Evolutionary conservation across 78 protist genomes (phyloP), one percentile per base, ranked within the genome.

Genomic region (Dictyostelium citrinum): DNA sequence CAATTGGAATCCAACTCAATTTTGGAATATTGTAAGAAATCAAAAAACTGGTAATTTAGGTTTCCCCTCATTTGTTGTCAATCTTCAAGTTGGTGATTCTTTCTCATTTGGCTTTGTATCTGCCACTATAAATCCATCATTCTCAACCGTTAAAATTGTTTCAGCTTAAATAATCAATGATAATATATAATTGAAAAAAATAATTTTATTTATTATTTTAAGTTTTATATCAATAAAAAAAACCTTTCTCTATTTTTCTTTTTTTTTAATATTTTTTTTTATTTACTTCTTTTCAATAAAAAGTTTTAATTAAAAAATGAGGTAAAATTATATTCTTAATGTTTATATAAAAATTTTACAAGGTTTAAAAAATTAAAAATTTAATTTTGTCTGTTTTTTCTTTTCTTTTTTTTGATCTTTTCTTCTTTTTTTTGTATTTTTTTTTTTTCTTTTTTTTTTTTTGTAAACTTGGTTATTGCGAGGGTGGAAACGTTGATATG

Each of bases 81-180:
- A 33, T 10, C 39, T 80, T 7, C 46, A 22, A 49, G 55, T 31
- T n/a, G 49, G 58, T 9, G 68, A 33, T 24, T 24, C 72, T 7
- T 29, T 31, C 11, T 39, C 84, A 17, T 80, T 80, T 80, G 84
- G 84, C 37, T 80, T 80, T 80, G 84, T 80, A 9, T 80, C 84
- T 17, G 22, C 84, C 1, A 27, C 46, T 22, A 7, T 22, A 2
- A 33, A 31, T 35, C 84, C 84, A 80, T 33, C 45, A 11, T 80
- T 80, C 20, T 35, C 71, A 14, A 45, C 55, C 12, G 41, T 77
- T 27, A 45, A 58, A 77, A 27, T 77, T 5, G 33, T 60, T 16
- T 33, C 11, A 33, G 43, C 37, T 70, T 70, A 70, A 70, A 29
- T 16, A 67, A 67, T 22, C 9, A n/a, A n/a, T n/a, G n/a, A n/a